Percentiles rank a stretch among this genome's conserved stretches.
These are phyloP conservation scores for Scedosporium dehoogii DNA, from an alignment of 2,329 filamentous ascomycete genomes.

Conservation along the genomic window DNA sequence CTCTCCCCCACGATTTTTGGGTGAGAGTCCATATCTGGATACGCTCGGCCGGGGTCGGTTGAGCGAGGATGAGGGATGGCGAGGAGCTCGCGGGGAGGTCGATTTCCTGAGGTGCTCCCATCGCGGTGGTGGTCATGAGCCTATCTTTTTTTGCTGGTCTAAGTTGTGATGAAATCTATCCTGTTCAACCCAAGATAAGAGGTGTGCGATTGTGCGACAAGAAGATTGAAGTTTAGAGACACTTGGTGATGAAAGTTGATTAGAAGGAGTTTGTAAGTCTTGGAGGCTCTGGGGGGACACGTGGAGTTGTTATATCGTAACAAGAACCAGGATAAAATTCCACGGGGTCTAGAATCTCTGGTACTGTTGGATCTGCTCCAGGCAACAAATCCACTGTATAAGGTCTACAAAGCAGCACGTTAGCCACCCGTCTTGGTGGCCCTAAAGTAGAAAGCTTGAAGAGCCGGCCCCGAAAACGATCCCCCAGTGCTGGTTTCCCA, in stretches of 20 bases:
- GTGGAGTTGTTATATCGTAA: not conserved
- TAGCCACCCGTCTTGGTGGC: too few relatives aligned
- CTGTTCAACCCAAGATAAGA: not conserved
- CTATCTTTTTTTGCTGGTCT: not conserved
- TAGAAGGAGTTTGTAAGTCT: not conserved
- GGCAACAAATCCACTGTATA: too few relatives aligned
- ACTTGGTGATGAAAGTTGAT: not conserved
- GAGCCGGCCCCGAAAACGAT: too few relatives aligned
- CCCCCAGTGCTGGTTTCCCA: too few relatives aligned
- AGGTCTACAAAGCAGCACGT: too few relatives aligned
- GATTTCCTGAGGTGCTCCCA: slow-evolving; percentile 4
- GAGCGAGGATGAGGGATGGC: slow-evolving; percentile 32
- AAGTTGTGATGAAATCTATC: not conserved
- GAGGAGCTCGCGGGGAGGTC: slow-evolving; percentile 5
- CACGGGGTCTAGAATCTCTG: too few relatives aligned
- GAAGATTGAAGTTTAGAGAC: too few relatives aligned
- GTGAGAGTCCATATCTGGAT: slow-evolving; percentile 44
- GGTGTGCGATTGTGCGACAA: not conserved
- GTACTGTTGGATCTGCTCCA: too few relatives aligned
- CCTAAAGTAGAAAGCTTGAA: too few relatives aligned
- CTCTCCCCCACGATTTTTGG: slow-evolving; percentile 47
- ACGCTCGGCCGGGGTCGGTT: slow-evolving; percentile 48
- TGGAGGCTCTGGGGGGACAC: not conserved
- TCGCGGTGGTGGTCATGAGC: not conserved
- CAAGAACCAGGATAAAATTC: not conserved